Percentiles rank a stretch among this genome's conserved stretches.
Evolutionary conservation across 148 eudicot genomes (phyloP).

Genomic region (Linanthus parryae): DNA sequence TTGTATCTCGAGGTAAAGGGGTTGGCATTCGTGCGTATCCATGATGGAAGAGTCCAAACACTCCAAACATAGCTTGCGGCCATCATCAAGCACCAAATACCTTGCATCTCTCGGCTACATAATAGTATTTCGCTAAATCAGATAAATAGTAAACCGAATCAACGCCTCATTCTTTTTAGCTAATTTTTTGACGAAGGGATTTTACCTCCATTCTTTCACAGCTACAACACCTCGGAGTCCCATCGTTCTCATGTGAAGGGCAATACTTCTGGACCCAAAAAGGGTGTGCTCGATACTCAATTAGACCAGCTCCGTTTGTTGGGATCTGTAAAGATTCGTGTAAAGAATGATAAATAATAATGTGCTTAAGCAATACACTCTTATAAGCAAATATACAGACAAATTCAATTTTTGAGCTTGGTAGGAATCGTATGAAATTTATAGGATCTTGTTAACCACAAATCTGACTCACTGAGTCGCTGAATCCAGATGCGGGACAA

Average conservation of each 20-base stretch:
- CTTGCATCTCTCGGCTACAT: conserved; percentile 68
- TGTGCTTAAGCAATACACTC: too few relatives aligned
- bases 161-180: too few relatives aligned
- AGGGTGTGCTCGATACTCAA: conserved; percentile 95
- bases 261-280: conserved; percentile 98
- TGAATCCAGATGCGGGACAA: too few relatives aligned
- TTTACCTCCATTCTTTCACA: conserved; percentile 98
- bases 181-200: too few relatives aligned
- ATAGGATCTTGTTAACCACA: too few relatives aligned
- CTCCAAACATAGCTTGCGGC: conserved; percentile 88
- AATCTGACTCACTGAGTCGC: too few relatives aligned
- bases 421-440: too few relatives aligned
- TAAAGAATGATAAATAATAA: conserved; percentile 3
- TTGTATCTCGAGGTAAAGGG: conserved; percentile 87
- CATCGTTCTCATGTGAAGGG: conserved; percentile 83
- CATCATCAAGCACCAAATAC: conserved; percentile 80
- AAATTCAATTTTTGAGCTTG: too few relatives aligned
- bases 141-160: too few relatives aligned
- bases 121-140: too few relatives aligned
- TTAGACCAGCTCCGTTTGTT: conserved; percentile 67
- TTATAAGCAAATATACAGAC: too few relatives aligned
- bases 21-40: conserved; percentile 97
- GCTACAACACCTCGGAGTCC: conserved; percentile 96
- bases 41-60: conserved; percentile 90
- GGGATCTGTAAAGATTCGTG: too few relatives aligned